Evolutionary conservation across 176 grass and related monocot species (phyloP).

Genomic region (Raddia distichophylla): DNA sequence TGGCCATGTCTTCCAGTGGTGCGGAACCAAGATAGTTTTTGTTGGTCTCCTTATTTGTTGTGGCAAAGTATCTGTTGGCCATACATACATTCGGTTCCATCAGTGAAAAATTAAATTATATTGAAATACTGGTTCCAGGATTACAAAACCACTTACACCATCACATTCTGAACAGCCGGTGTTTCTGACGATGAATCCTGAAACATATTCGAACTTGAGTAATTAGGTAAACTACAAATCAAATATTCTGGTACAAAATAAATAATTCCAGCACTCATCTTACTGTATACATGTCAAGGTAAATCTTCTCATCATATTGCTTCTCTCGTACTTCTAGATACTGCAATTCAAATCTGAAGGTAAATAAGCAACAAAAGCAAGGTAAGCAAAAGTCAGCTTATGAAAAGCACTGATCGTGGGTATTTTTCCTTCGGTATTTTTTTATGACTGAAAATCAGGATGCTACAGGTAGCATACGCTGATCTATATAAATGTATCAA

Average conservation of each 20-base stretch:
- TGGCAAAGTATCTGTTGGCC: slow-evolving; percentile 79
- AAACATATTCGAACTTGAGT: slow-evolving; percentile 5
- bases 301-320: slow-evolving; percentile 91
- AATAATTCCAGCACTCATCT: slow-evolving; percentile 39
- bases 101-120: slow-evolving; percentile 24
- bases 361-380: slow-evolving; percentile 40
- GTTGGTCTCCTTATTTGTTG: slow-evolving; percentile 62
- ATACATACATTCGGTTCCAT: slow-evolving; percentile 30
- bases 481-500: not conserved
- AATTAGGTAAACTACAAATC: slow-evolving; percentile 6
- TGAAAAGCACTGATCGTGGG: not conserved
- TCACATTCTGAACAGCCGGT: slow-evolving; percentile 65
- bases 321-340: slow-evolving; percentile 92
- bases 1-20: slow-evolving; percentile 83
- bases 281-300: slow-evolving; percentile 86
- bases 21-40: slow-evolving; percentile 82
- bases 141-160: slow-evolving; percentile 74
- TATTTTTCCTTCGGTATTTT: not conserved
- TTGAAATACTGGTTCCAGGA: slow-evolving; percentile 14
- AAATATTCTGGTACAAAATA: not conserved
- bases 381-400: slow-evolving; percentile 20
- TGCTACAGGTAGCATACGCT: not conserved
- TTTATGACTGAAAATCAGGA: not conserved
- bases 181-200: slow-evolving; percentile 61
- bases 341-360: slow-evolving; percentile 67